Evolutionary conservation across 352 stramenopile genomes (phyloP), one percentile per base, ranked within the genome.

Genomic region (Plasmopara viticola): DNA sequence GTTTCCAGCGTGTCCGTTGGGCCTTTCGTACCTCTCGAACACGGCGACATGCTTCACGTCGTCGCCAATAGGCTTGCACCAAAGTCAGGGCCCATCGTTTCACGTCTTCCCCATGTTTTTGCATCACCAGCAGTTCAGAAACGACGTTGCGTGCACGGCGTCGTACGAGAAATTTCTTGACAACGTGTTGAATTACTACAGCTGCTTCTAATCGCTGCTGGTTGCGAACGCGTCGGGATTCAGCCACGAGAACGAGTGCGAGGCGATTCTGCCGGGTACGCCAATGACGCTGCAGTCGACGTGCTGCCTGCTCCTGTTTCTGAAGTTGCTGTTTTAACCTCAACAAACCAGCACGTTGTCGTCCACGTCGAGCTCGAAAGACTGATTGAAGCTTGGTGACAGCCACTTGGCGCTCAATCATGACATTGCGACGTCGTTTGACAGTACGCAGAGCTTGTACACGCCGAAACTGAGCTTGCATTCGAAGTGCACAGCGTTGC

Each of bases 1-100:
- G 79, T 68, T 98, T 98, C 93, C 93, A 98, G 33, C 87, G 72
- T 18, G 76, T 78, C 15, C 78, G 69, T 38, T 76, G 74, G 2
- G 48, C 51, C 0, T 53, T 56, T 17, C 82, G 69, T 14, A 72
- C 62, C 0, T 58, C 51, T 18, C 60, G 52, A 44, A 84, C 43
- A 35, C 69, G 58, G 30, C 20, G 44, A 20, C 62, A 58, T 0
- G 78, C 81, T 48, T 78, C 49, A 6, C 58, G 42, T 9, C 77
- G 62, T 35, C 81, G 67, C 74, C 73, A 92, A 46, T 87, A 70
- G 0, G 64, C 60, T 47, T 92, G 81, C n/a, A 92, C 74, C 17
- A 87, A 50, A 6, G 75, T 87, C 15, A 69, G 73, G 0, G 78
- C 81, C 78, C 78, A 92, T 12, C 53, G 49, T 20, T 86, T 70